These are phyloP conservation scores for Microbotryum saponariae DNA, from an alignment of 1,284 basidiomycete genomes.

Conservation along the genomic window DNA sequence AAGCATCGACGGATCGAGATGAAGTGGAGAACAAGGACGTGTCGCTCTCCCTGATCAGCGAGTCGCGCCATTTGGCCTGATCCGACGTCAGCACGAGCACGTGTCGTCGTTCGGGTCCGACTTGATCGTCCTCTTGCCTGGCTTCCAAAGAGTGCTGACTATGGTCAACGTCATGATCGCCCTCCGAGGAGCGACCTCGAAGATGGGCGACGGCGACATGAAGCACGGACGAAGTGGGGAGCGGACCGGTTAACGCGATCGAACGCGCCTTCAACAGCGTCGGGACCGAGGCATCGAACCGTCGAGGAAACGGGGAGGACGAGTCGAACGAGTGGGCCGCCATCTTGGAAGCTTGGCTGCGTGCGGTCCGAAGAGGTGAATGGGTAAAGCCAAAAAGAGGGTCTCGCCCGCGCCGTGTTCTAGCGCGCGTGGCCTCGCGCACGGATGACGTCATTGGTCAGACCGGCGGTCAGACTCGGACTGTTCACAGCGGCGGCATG, in stretches of 20 bases:
- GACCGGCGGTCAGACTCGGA: no score
- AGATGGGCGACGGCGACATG: slow-evolving; percentile 25
- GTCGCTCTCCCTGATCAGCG: slow-evolving; percentile 16
- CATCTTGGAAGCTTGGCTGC: no score
- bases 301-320: neutral
- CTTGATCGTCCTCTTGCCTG: neutral
- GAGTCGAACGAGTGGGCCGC: neutral
- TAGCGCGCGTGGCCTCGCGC: no score
- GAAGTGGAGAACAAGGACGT: slow-evolving; percentile 9
- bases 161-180: neutral
- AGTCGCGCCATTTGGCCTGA: neutral
- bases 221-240: slow-evolving; percentile 10
- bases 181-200: neutral
- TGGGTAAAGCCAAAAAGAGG: no score
- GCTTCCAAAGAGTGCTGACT: neutral
- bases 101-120: neutral
- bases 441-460: no score
- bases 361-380: no score
- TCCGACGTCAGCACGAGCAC: slow-evolving; percentile 20
- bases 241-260: slow-evolving; percentile 16
- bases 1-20: neutral
- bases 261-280: neutral
- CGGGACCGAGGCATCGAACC: neutral
- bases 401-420: no score
- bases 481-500: no score